phyloP scores from a whole-genome alignment of 176 grass and related monocot genomes.

The Carex littledalei region DNA sequence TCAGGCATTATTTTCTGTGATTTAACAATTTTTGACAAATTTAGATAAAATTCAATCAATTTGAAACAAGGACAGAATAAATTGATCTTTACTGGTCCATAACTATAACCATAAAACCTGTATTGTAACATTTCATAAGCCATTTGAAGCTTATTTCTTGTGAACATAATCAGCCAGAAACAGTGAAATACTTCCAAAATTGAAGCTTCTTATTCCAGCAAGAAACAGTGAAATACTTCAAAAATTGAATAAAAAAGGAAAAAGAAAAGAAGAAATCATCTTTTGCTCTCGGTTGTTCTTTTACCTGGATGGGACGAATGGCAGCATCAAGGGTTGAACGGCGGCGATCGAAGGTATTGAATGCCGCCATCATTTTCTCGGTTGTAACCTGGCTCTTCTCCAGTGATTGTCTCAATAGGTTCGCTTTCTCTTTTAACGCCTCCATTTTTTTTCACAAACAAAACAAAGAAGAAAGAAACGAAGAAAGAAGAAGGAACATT shows the following conservation, averaged over 20 bases:
- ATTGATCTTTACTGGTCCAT: neutral
- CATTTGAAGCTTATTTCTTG: neutral
- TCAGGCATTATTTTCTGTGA: conserved; percentile 2
- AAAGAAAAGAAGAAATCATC: neutral
- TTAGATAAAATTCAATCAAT: neutral
- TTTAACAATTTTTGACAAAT: neutral
- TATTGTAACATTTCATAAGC: neutral
- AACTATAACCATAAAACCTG: neutral
- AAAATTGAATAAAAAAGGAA: neutral
- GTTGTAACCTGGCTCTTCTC: conserved; percentile 30
- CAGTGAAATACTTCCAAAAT: neutral
- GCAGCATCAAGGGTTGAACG: conserved; percentile 28
- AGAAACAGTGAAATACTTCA: neutral
- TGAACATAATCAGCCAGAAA: neutral
- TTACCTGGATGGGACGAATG: conserved; percentile 40
- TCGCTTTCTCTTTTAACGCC: conserved; percentile 15
- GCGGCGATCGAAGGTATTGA: conserved; percentile 42
- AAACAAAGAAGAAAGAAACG: neutral
- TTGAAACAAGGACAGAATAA: neutral
- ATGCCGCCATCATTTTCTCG: conserved; percentile 22
- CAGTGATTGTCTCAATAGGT: conserved; percentile 27
- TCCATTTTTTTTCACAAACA: conserved; percentile 15
- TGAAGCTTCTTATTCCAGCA: neutral
- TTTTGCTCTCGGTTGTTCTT: neutral
- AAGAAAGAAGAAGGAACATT: conserved; percentile 3